phyloP scores from a whole-genome alignment of 2,329 filamentous ascomycete genomes.

The Hypoxylon sp. region DNA sequence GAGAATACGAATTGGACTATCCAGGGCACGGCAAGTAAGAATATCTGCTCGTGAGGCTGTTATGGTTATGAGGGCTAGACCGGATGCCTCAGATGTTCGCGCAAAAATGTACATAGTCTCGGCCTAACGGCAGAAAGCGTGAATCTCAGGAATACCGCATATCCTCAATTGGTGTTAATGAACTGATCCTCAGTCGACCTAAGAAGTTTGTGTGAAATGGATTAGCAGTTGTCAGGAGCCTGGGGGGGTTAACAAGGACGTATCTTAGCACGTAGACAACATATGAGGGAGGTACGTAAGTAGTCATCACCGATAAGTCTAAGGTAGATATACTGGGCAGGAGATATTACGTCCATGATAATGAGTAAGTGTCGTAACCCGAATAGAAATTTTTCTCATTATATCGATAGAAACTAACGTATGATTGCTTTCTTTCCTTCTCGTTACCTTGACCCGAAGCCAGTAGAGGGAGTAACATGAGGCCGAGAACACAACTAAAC shows the following conservation, averaged over 20 bases:
- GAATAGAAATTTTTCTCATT: no score
- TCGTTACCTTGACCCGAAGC: background rate
- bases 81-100: background rate
- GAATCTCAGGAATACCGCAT: background rate
- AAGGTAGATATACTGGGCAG: background rate
- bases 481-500: background rate
- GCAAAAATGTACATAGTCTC: slow-evolving; percentile 5
- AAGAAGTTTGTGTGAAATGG: no score
- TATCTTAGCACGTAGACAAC: no score
- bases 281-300: no score
- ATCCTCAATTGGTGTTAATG: background rate
- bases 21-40: slow-evolving; percentile 61
- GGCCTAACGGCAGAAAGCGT: background rate
- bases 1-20: slow-evolving; percentile 67
- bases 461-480: background rate
- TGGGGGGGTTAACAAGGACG: no score
- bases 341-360: background rate
- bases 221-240: no score
- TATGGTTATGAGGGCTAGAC: background rate
- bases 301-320: no score
- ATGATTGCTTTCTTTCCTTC: background rate
- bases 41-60: slow-evolving; percentile 58
- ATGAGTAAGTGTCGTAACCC: background rate
- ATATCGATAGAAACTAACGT: background rate
- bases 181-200: background rate